These are phyloP conservation scores for Diaporthe sp. DNA, from an alignment of 2,329 filamentous ascomycete genomes.

Conservation along the genomic window DNA sequence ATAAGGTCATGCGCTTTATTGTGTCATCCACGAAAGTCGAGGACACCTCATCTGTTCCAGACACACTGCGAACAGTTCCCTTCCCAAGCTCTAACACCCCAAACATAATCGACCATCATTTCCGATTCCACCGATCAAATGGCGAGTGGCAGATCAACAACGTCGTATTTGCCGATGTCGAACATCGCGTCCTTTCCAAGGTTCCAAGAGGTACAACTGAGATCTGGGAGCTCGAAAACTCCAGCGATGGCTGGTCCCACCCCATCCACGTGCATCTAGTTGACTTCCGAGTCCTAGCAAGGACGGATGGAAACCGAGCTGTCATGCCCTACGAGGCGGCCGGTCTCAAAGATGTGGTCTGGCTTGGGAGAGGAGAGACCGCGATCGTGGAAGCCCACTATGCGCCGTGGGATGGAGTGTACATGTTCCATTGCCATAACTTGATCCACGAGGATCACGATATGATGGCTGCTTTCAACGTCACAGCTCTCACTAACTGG, in stretches of 20 bases:
- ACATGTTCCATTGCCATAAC: conserved; percentile 62
- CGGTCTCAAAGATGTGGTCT: conserved; percentile 68
- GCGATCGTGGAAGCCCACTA: conserved; percentile 62
- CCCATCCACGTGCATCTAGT: conserved; percentile 69
- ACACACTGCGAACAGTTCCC: conserved; percentile 48
- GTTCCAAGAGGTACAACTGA: conserved; percentile 58
- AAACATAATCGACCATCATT: conserved; percentile 53
- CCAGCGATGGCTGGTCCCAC: conserved; percentile 60
- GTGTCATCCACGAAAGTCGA: conserved; percentile 47
- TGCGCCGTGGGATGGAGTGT: conserved; percentile 62
- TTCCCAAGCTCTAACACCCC: conserved; percentile 47
- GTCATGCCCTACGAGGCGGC: conserved; percentile 64
- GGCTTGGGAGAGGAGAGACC: conserved; percentile 61
- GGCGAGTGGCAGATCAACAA: conserved; percentile 64
- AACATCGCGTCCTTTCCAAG: conserved; percentile 59
- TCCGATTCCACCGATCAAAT: conserved; percentile 56
- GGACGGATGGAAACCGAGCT: conserved; percentile 53
- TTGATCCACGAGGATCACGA: conserved; percentile 57
- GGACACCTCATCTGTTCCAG: conserved; percentile 48
- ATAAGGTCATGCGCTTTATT: conserved; percentile 63
- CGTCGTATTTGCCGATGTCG: conserved; percentile 56
- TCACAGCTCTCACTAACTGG: conserved; percentile 48
- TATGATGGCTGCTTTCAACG: conserved; percentile 60
- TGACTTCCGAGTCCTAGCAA: conserved; percentile 64
- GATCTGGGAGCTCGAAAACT: conserved; percentile 62